These are phyloP conservation scores for Acanthamoeba triangularis DNA, from an alignment of 208 protist genomes.

Conservation along the genomic window DNA sequence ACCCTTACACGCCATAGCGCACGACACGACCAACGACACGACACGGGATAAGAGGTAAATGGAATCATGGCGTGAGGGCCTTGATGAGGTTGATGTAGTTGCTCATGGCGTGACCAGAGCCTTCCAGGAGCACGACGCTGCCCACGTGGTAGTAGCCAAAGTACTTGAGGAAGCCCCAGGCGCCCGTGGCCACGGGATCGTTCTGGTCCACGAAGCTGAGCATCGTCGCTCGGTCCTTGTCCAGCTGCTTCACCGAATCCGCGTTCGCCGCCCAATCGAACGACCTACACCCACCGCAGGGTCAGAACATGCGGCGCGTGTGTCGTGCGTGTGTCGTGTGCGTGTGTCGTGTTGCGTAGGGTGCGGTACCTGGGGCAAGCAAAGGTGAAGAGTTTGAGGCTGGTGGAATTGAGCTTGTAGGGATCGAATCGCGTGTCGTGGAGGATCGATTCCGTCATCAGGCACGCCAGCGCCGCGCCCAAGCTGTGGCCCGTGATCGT, in stretches of 20 bases:
- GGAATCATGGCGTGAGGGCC: neutral
- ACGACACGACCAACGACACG: too few species aligned
- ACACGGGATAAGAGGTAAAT: neutral
- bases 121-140: neutral
- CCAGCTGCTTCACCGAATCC: neutral
- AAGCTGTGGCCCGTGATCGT: conserved; percentile 27
- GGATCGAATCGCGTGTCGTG: neutral
- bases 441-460: neutral
- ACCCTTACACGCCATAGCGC: neutral
- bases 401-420: neutral
- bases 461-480: neutral
- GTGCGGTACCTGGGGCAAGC: neutral
- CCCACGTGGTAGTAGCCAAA: conserved; percentile 42
- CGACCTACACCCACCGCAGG: neutral
- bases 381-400: neutral
- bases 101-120: conserved; percentile 8
- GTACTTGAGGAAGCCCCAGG: conserved; percentile 44
- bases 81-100: conserved; percentile 40
- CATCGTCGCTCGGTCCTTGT: neutral
- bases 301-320: neutral
- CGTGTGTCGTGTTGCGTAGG: neutral
- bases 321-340: neutral
- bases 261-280: conserved; percentile 15
- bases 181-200: conserved; percentile 10
- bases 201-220: conserved; percentile 24